A percentile compares a stretch with the other conserved stretches of the same genome.
These are phyloP conservation scores for Madurella mycetomatis DNA, from an alignment of 2,329 filamentous ascomycete genomes.

Conservation along the genomic window DNA sequence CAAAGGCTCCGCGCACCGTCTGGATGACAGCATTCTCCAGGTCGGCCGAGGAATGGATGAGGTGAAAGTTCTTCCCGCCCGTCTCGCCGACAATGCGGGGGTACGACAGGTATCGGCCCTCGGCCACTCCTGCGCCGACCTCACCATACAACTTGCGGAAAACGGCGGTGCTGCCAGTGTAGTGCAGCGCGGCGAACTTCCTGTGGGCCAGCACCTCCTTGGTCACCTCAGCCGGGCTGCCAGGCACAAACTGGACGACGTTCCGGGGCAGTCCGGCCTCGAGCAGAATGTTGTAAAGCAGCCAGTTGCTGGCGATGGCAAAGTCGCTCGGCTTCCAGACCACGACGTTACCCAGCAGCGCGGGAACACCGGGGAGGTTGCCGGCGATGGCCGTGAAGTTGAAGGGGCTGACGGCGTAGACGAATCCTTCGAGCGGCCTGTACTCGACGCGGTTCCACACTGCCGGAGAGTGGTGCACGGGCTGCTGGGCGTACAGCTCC, in stretches of 20 bases:
- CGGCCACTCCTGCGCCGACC: conserved; percentile 75
- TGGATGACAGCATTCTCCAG: conserved; percentile 42
- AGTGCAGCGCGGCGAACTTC: conserved; percentile 87
- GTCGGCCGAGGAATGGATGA: conserved; percentile 45
- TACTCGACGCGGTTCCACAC: conserved; percentile 92
- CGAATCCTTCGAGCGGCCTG: conserved; percentile 86
- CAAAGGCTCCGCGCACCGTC: conserved; percentile 46
- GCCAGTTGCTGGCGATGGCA: conserved; percentile 84
- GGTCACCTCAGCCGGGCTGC: conserved; percentile 80
- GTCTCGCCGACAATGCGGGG: conserved; percentile 49
- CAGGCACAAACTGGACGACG: conserved; percentile 91
- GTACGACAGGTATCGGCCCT: conserved; percentile 78
- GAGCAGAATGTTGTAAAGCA: conserved; percentile 83
- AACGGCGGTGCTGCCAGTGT: conserved; percentile 86
- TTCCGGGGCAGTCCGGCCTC: conserved; percentile 86
- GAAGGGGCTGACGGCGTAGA: conserved; percentile 91
- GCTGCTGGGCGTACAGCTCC: conserved; percentile 84
- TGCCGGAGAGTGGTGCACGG: conserved; percentile 73
- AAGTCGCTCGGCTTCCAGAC: conserved; percentile 94
- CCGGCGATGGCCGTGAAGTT: conserved; percentile 96
- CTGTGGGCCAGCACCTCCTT: conserved; percentile 69
- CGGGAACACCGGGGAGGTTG: conserved; percentile 78
- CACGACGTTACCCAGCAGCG: conserved; percentile 88
- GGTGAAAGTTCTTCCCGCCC: conserved; percentile 50
- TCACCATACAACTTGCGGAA: conserved; percentile 86